Base-by-base conservation (phyloP, 2,329 filamentous ascomycete genomes). In the Aureobasidium sp. region DNA sequence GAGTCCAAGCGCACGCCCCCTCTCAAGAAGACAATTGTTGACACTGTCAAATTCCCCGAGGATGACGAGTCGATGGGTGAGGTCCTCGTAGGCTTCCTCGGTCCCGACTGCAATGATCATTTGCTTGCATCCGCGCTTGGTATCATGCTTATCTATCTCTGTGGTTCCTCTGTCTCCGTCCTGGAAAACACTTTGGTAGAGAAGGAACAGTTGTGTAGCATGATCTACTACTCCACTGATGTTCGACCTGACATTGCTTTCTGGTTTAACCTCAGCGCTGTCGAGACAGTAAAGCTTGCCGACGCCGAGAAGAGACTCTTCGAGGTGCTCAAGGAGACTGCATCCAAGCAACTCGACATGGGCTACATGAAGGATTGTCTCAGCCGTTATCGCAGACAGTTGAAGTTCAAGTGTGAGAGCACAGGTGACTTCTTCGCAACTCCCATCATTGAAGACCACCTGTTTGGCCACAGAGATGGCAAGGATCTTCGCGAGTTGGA, bases 41-140 rank as follows among this genome's bases (percentile, higher is more conserved):
- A 91, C 59, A 88, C 79, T 0, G 85, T 95, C 24, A 85, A 95
- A 58, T 98, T 98, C 62, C 93, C 93, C 0, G 93, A 98, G 66
- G 91, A 96, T 63, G 93, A 98, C 60, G 93, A 98, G 66, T 91
- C 89, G 0, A 87, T 84, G 53, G 93, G 93, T 32, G 91, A 97
- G 65, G 83, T 97, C 45, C 74, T 88, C 44, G 83, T 96, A 17
- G 86, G 80, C 1, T 95, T 94, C 71, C 83, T 97, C 53, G 93
- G 93, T 0, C 93, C 93, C 0, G 78, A 85, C 61, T 90, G 86
- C 67, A 86, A 80, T 50, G 83, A 96, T 54, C 55, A 62, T 56
- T 22, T 69, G 30, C 62, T 62, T 63, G 75, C 80, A 10, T 84
- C 84, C 12, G 93, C 90, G 1, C 72, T 96, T 3, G 86, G 87